Conservation (phyloP, 2,329 filamentous ascomycete species). For the Exserohilum rostratum region DNA sequence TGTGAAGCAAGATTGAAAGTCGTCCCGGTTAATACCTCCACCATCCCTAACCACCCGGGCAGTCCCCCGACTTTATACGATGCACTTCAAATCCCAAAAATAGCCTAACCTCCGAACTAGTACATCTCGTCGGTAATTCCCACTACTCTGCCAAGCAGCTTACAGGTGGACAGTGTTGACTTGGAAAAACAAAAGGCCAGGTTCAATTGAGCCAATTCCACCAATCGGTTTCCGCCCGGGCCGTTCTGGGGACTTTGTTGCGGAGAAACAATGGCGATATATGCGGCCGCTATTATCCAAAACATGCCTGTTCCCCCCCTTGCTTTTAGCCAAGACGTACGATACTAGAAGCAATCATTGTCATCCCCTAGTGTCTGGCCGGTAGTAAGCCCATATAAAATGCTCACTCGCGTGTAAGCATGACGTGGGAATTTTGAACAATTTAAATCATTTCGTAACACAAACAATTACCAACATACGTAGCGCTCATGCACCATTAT, state of each 20-base stretch:
- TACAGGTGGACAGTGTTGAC: neutral
- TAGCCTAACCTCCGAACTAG: neutral
- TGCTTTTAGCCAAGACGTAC: too few relatives aligned
- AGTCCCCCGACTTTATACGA: neutral
- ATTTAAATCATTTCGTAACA: too few relatives aligned
- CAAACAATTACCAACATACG: too few relatives aligned
- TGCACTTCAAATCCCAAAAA: neutral
- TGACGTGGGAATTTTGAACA: too few relatives aligned
- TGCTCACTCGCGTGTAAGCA: too few relatives aligned
- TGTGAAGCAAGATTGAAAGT: neutral
- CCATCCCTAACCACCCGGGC: neutral
- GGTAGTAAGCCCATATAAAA: too few relatives aligned
- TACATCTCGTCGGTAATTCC: neutral
- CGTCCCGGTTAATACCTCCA: neutral
- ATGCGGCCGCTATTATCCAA: neutral
- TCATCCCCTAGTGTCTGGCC: too few relatives aligned
- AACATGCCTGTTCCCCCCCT: neutral
- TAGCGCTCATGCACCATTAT: neutral
- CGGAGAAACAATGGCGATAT: neutral
- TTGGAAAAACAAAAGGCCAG: neutral
- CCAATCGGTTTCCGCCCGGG: constrained; percentile 10
- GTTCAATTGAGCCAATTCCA: constrained; percentile 8
- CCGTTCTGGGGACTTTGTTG: neutral
- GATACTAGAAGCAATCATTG: too few relatives aligned
- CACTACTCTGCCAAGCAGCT: neutral